Evolutionary conservation across 371 early-diverging fungal species (phyloP).

Genomic region (Nematocida sp.): DNA sequence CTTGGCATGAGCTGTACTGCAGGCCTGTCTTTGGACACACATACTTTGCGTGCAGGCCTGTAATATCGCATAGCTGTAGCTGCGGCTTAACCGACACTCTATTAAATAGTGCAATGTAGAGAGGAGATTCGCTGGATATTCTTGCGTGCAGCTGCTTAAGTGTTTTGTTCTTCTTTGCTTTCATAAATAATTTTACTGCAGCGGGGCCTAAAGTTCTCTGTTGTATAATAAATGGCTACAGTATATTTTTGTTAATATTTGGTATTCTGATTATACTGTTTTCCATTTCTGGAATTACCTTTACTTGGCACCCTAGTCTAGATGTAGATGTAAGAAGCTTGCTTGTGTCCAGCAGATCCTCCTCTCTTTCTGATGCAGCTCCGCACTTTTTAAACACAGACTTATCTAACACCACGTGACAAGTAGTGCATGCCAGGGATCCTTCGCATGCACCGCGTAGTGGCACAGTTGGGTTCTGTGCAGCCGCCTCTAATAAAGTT

Average conservation of each 20-base stretch:
- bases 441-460: constrained; percentile 98
- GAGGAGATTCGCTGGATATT: constrained; percentile 43
- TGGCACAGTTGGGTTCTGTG: constrained; percentile 81
- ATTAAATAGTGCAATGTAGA: constrained; percentile 55
- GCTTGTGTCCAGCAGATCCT: constrained; percentile 96
- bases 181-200: constrained; percentile 6
- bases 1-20: constrained; percentile 63
- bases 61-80: constrained; percentile 68
- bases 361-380: constrained; percentile 86
- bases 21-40: constrained; percentile 66
- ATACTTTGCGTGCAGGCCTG: constrained; percentile 68
- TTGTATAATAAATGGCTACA: background rate
- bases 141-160: constrained; percentile 55
- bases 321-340: constrained; percentile 93
- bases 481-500: constrained; percentile 86
- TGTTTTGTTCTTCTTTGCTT: constrained; percentile 56
- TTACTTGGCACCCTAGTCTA: constrained; percentile 90
- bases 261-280: constrained; percentile 84
- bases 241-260: constrained; percentile 85
- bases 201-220: constrained; percentile 3
- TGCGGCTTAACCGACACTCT: constrained; percentile 57
- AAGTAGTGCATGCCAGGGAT: constrained; percentile 72
- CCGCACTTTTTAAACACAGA: constrained; percentile 79
- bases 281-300: constrained; percentile 78
- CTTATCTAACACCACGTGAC: constrained; percentile 87